These are phyloP conservation scores for Adenanthera pavonina DNA, from an alignment of 306 rosid genomes.

Conservation along the genomic window DNA sequence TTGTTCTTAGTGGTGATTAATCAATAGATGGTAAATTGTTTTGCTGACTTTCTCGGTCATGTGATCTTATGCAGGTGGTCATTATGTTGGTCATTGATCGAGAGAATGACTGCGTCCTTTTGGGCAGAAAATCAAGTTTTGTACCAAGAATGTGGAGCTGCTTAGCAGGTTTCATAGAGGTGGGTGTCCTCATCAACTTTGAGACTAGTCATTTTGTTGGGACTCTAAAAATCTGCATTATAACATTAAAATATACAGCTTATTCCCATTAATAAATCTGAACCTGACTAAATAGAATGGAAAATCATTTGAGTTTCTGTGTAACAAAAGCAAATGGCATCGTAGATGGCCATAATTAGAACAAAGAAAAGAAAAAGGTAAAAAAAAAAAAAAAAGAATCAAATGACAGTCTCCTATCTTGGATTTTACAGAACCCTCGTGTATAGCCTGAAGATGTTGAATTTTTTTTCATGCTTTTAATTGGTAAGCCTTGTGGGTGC, in stretches of 20 bases:
- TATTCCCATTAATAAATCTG: constrained; percentile 1
- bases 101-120: constrained; percentile 77
- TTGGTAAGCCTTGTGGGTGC: constrained; percentile 13
- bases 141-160: constrained; percentile 81
- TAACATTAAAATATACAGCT: constrained; percentile 5
- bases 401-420: constrained; percentile 8
- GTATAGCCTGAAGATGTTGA: constrained; percentile 8
- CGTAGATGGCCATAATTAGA: background rate
- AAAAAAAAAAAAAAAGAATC: background rate
- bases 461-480: constrained; percentile 22
- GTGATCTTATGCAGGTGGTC: constrained; percentile 65
- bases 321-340: constrained; percentile 1
- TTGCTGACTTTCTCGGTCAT: constrained; percentile 22
- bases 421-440: constrained; percentile 8
- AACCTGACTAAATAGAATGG: constrained; percentile 12
- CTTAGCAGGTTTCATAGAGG: constrained; percentile 93
- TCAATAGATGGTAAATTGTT: constrained; percentile 31
- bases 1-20: constrained; percentile 26
- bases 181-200: constrained; percentile 44
- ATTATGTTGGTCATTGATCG: constrained; percentile 90
- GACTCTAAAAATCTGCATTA: background rate
- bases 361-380: background rate
- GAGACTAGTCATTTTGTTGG: constrained; percentile 27
- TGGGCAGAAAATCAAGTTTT: constrained; percentile 65
- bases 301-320: constrained; percentile 11